A percentile compares a stretch with the other conserved stretches of the same genome.
Evolutionary conservation across 148 eudicot genomes (phyloP).

Genomic region (Chenopodium suecicum): DNA sequence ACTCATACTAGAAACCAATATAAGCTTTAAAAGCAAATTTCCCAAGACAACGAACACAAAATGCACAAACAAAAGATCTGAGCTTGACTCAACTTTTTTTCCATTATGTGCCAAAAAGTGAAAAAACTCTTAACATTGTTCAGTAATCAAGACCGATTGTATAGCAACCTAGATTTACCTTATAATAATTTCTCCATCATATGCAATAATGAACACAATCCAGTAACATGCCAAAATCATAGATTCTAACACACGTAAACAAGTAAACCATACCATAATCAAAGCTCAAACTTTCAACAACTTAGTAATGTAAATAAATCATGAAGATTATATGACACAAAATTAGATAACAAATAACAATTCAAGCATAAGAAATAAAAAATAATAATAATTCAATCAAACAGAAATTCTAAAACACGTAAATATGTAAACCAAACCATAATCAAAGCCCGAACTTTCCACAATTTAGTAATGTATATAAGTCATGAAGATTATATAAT

Average conservation of each 20-base stretch:
- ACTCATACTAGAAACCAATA: not conserved
- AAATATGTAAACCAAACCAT: not conserved
- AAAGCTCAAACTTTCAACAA: not conserved
- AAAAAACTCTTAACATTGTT: not conserved
- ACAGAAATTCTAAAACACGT: not conserved
- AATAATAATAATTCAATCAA: not conserved
- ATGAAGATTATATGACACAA: too few species aligned
- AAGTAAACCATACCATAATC: not conserved
- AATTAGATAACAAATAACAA: too few species aligned
- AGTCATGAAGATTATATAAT: too few species aligned
- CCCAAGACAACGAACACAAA: not conserved
- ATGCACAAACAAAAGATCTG: not conserved
- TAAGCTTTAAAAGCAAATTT: not conserved
- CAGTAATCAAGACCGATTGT: not conserved
- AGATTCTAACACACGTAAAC: not conserved
- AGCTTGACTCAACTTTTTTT: not conserved
- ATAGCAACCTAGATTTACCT: too few species aligned
- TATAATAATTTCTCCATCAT: not conserved
- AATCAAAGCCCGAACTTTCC: not conserved
- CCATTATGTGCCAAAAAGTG: not conserved
- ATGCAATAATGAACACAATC: not conserved
- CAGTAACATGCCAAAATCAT: not conserved
- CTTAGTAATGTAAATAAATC: too few species aligned
- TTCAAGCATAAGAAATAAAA: too few species aligned
- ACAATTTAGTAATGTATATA: not conserved